These are phyloP conservation scores for Penicillium cinerascens DNA, from an alignment of 495 filamentous ascomycete species.

Conservation along the genomic window DNA sequence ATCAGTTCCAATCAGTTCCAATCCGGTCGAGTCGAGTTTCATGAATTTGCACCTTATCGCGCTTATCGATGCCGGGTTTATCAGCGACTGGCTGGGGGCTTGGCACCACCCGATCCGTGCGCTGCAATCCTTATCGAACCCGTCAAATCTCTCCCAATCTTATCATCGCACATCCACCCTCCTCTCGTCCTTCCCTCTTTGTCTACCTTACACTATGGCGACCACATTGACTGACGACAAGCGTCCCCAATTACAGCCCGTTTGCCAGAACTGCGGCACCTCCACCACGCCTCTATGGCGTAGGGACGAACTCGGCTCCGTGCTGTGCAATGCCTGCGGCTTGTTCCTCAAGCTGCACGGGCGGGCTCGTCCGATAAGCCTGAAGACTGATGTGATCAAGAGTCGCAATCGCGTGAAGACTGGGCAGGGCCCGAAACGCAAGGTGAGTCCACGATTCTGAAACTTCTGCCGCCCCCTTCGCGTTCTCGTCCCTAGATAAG, in stretches of 20 bases:
- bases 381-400: constrained; percentile 99
- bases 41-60: constrained; percentile 11
- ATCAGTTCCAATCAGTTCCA: constrained; percentile 2
- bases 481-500: constrained; percentile 16
- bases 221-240: constrained; percentile 55
- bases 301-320: constrained; percentile 89
- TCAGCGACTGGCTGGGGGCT: constrained; percentile 31
- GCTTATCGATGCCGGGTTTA: constrained; percentile 29
- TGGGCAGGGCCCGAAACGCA: constrained; percentile 81
- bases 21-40: constrained; percentile 15
- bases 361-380: constrained; percentile 83
- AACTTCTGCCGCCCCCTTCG: constrained; percentile 23
- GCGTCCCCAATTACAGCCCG: constrained; percentile 71
- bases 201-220: constrained; percentile 46
- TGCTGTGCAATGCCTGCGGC: constrained; percentile 99
- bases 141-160: constrained; percentile 51
- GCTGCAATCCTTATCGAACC: constrained; percentile 39
- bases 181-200: constrained; percentile 17
- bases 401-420: constrained; percentile 98
- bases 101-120: constrained; percentile 39
- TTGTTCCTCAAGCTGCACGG: constrained; percentile 96
- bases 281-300: constrained; percentile 96
- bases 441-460: constrained; percentile 54
- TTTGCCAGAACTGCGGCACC: constrained; percentile 95
- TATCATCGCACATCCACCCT: constrained; percentile 39